Percentiles rank a stretch among this genome's conserved stretches.
These are phyloP conservation scores for Sporobolomyces roseus DNA, from an alignment of 768 basidiomycete genomes.

Conservation along the genomic window DNA sequence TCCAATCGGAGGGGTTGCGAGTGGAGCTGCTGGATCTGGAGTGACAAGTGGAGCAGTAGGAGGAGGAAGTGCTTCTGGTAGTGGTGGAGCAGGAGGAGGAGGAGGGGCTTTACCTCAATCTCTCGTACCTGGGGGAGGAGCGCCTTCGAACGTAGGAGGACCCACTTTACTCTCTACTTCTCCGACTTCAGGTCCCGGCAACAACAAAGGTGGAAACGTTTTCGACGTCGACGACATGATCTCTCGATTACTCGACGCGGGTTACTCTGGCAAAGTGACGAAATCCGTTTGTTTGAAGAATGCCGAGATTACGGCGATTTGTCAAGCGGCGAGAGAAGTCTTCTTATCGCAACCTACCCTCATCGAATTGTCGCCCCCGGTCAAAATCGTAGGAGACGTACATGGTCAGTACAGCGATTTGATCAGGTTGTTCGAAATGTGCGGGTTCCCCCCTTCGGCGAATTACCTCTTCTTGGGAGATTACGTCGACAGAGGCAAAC, in stretches of 20 bases:
- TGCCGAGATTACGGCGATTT: constrained; percentile 87
- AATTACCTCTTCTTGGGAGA: constrained; percentile 99
- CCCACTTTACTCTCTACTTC: constrained; percentile 34
- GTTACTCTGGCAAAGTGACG: constrained; percentile 96
- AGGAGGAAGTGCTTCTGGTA: neutral
- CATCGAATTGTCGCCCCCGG: constrained; percentile 92
- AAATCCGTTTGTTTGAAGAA: constrained; percentile 89
- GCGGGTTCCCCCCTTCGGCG: constrained; percentile 92
- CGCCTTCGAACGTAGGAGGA: constrained; percentile 37
- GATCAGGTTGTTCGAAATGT: constrained; percentile 98
- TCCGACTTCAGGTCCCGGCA: constrained; percentile 10
- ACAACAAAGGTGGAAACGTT: constrained; percentile 47
- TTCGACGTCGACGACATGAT: constrained; percentile 99
- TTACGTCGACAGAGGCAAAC: constrained; percentile 98
- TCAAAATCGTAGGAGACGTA: constrained; percentile 98
- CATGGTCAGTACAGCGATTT: constrained; percentile 99
- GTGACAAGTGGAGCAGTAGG: neutral
- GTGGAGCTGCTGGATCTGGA: neutral
- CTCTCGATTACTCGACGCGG: constrained; percentile 86
- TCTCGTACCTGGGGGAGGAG: constrained; percentile 4
- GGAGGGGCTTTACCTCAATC: constrained; percentile 33
- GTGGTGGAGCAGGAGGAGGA: neutral
- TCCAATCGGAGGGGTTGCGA: constrained; percentile 51
- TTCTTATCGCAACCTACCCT: constrained; percentile 95
- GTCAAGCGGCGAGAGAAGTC: constrained; percentile 90